A percentile compares a stretch with the other conserved stretches of the same genome.
Evolutionary conservation across 768 basidiomycete species (phyloP).

Genomic region (Rhizopogon vinicolor): DNA sequence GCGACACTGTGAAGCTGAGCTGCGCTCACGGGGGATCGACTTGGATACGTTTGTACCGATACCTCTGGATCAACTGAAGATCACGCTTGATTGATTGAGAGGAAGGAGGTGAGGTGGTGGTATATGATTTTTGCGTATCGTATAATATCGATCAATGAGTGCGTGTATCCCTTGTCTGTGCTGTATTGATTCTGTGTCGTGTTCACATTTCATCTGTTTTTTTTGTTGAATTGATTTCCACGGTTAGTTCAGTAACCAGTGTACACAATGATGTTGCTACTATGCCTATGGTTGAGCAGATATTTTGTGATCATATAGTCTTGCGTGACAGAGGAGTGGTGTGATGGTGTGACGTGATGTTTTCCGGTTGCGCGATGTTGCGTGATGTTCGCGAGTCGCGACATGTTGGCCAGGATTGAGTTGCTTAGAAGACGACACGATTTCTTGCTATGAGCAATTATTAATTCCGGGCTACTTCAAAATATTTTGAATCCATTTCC

Average conservation of each 20-base stretch:
- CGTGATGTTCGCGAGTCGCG: slow-evolving; percentile 21
- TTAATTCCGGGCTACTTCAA: too few species aligned
- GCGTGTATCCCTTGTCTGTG: slow-evolving; percentile 13
- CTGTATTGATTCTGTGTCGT: slow-evolving; percentile 18
- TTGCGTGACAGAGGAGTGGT: slow-evolving; percentile 4
- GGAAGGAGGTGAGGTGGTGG: slow-evolving; percentile 9
- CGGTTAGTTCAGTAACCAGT: slow-evolving; percentile 3
- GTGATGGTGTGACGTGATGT: background rate
- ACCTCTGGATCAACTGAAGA: slow-evolving; percentile 93
- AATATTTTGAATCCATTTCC: background rate
- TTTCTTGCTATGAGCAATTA: too few species aligned
- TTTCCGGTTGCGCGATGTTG: slow-evolving; percentile 27
- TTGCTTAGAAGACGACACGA: background rate
- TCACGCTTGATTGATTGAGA: slow-evolving; percentile 77
- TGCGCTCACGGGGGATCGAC: slow-evolving; percentile 80
- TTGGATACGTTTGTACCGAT: slow-evolving; percentile 94
- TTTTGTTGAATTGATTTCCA: slow-evolving; percentile 6
- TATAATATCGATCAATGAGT: slow-evolving; percentile 27
- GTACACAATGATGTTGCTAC: slow-evolving; percentile 10
- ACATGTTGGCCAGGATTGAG: background rate
- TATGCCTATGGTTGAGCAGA: slow-evolving; percentile 5
- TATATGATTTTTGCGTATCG: slow-evolving; percentile 32
- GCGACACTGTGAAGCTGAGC: slow-evolving; percentile 82
- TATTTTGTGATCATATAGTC: background rate
- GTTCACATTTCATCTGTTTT: slow-evolving; percentile 3